These are phyloP conservation scores for Neurospora sp. DNA, from an alignment of 495 filamentous ascomycete genomes.

Conservation along the genomic window DNA sequence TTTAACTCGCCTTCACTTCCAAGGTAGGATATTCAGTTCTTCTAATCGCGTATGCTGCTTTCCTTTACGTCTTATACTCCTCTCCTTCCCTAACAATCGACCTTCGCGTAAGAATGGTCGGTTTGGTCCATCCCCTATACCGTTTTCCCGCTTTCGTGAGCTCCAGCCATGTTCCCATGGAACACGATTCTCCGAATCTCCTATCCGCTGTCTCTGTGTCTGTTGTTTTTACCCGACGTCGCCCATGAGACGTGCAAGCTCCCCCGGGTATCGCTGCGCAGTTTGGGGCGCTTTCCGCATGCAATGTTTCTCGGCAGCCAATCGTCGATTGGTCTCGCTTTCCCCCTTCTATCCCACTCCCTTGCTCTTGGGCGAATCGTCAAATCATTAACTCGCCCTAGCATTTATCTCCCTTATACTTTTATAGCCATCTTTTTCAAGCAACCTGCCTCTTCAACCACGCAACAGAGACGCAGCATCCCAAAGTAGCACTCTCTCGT, in stretches of 20 bases:
- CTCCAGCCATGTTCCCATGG: not conserved
- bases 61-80: not conserved
- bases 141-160: not conserved
- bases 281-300: not conserved
- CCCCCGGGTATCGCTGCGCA: not conserved
- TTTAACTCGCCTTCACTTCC: not conserved
- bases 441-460: not conserved
- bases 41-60: not conserved
- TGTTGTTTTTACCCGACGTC: not conserved
- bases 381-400: not conserved
- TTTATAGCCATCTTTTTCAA: not conserved
- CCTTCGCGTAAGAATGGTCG: not conserved
- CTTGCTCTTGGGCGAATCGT: not conserved
- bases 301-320: not conserved
- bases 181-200: not conserved
- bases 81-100: not conserved
- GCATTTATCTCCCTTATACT: not conserved
- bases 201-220: not conserved
- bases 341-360: not conserved
- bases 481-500: constrained; percentile 83
- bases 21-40: not conserved
- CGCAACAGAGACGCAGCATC: constrained; percentile 53
- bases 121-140: not conserved
- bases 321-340: not conserved
- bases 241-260: not conserved